Evolutionary conservation across 164 flowering plant species (phyloP), one percentile per base, ranked within the genome.

Genomic region (Magnolia officinalis): DNA sequence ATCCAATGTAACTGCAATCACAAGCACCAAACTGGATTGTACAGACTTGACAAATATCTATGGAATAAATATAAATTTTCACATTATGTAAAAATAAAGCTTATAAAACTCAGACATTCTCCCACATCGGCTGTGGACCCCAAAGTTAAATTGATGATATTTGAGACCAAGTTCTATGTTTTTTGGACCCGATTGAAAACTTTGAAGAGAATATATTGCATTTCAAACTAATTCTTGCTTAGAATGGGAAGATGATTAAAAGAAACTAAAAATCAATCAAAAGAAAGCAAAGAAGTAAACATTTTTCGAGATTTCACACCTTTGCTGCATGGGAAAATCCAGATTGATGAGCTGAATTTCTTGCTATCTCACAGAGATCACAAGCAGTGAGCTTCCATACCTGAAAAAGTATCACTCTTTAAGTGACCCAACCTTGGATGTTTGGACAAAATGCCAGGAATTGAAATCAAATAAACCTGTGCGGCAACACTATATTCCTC

Each of bases 401-500:
- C 98, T 95, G 90, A 66, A 74, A 72, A 63, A 20, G n/a, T 24
- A 75, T 21, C 14, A n/a, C 37, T 4, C 24, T 68, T 18, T 68
- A 37, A 31, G 71, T 24, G 71, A 31, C 20, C 29, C 4, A n/a
- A 37, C 50, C n/a, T 71, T 23, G 52, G 71, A 67, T 68, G 51
- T 52, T 37, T 37, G 50, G 71, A 68, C 72, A 73, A 74, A 75
- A 77, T 31, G 81, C 96, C 72, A 92, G 19, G 6, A 68, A 68
- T 97, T 21, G 97, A 91, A 78, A 16, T 23, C 45, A 13, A 68
- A 29, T 45, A 14, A 31, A 68, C 71, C 71, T 68, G 49, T 68
- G 99, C 99, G 77, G 99, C 99, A 61, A 96, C 89, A 78, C 99
- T 96, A 82, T 96, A 96, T 80, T 96, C 99, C 82, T 96, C 99